Conservation (phyloP, 495 filamentous ascomycete genomes). For the Penicillium subrubescens region DNA sequence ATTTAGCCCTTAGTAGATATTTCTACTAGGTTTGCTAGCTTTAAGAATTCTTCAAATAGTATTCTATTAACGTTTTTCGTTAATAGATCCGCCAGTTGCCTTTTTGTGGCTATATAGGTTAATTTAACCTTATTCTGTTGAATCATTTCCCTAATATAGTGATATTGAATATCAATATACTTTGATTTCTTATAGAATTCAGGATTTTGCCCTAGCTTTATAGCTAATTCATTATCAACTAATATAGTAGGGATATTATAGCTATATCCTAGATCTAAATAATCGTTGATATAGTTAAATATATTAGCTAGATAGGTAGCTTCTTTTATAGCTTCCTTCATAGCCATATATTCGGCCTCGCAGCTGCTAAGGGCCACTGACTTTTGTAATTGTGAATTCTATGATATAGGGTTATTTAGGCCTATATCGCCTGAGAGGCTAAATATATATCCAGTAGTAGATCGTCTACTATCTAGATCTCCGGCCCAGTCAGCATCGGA, state of each 20-base stretch:
- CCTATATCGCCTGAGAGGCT: background rate
- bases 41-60: background rate
- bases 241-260: background rate
- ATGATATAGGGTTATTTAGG: background rate
- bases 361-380: background rate
- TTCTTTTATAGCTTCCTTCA: background rate
- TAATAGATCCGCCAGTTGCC: background rate
- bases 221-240: background rate
- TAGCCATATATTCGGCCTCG: background rate
- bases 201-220: background rate
- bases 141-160: background rate
- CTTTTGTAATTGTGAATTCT: background rate
- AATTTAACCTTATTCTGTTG: background rate
- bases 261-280: no score
- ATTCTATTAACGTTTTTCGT: background rate
- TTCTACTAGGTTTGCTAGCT: no score
- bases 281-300: background rate
- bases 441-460: background rate
- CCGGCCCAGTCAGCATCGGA: background rate
- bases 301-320: background rate
- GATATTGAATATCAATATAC: background rate
- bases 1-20: no score
- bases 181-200: background rate
- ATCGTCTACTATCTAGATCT: background rate
- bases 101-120: background rate